These are phyloP conservation scores for Fraxinus xanthoxyloides DNA, from an alignment of 305 asterid species.

Conservation along the genomic window DNA sequence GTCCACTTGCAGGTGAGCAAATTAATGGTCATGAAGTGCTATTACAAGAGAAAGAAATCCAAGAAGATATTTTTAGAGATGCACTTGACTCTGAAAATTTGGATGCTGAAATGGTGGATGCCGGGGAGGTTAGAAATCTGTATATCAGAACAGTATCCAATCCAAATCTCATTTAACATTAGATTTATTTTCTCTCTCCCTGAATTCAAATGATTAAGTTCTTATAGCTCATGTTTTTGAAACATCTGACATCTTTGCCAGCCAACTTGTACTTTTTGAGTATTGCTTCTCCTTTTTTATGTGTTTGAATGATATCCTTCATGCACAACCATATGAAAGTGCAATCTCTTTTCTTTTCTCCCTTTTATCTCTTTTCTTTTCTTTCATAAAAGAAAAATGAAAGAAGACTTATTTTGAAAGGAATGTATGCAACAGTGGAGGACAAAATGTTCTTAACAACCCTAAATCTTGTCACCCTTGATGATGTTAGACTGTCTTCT, in stretches of 20 bases:
- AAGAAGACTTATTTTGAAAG: not conserved
- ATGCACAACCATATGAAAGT: not conserved
- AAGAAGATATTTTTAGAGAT: slow-evolving; percentile 34
- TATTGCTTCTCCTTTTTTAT: not conserved
- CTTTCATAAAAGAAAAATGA: not conserved
- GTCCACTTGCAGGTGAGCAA: slow-evolving; percentile 39
- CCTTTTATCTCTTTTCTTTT: not conserved
- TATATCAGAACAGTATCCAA: slow-evolving; percentile 19
- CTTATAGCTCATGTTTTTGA: not conserved
- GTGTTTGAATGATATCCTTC: not conserved
- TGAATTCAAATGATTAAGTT: not conserved
- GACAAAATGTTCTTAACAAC: not conserved
- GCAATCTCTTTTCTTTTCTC: not conserved
- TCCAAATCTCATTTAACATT: slow-evolving; percentile 16
- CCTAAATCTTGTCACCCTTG: not conserved
- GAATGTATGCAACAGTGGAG: not conserved
- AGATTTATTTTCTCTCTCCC: slow-evolving; percentile 11
- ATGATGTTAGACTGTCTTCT: not conserved
- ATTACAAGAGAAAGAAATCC: slow-evolving; percentile 46
- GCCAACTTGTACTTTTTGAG: slow-evolving; percentile 1
- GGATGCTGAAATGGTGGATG: slow-evolving; percentile 32
- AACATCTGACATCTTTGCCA: not conserved
- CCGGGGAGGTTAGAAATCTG: slow-evolving; percentile 50
- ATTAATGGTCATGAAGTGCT: slow-evolving; percentile 29
- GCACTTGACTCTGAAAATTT: slow-evolving; percentile 40